Evolutionary conservation across 108 stramenopile genomes (phyloP).

Genomic region (Ochromonas danica): DNA sequence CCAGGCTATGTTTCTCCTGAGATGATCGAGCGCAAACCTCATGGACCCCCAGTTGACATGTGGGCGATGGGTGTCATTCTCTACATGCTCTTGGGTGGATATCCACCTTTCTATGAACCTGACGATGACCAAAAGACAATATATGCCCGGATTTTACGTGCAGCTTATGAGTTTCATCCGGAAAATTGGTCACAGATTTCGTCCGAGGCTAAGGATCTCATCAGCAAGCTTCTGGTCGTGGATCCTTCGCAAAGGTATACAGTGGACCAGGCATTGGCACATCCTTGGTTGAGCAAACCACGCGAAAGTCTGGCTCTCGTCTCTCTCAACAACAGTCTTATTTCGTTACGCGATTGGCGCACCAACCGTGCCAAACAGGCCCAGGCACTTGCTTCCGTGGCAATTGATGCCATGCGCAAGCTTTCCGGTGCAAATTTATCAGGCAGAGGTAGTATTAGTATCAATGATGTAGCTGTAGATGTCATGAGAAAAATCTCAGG

Average conservation of each 20-base stretch:
- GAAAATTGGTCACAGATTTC: not conserved
- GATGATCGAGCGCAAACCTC: not conserved
- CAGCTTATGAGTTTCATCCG: not conserved
- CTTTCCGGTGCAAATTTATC: too few species aligned
- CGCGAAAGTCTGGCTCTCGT: too few species aligned
- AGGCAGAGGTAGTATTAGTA: too few species aligned
- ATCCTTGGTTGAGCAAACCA: constrained; percentile 31
- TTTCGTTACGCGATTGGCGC: too few species aligned
- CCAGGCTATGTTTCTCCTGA: not conserved
- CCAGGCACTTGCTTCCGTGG: too few species aligned
- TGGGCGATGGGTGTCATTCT: constrained; percentile 18
- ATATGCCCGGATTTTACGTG: not conserved
- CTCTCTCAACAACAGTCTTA: too few species aligned
- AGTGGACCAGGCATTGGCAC: not conserved
- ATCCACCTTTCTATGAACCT: constrained; percentile 1
- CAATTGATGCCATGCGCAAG: too few species aligned
- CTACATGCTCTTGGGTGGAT: not conserved
- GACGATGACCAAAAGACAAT: not conserved
- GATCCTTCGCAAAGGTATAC: not conserved
- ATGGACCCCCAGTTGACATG: constrained; percentile 20
- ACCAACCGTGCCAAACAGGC: too few species aligned
- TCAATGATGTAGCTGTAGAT: too few species aligned
- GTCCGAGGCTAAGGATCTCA: not conserved
- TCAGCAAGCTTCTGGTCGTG: not conserved
- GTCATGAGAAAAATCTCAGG: too few species aligned